A percentile compares a stretch with the other conserved stretches of the same genome.
phyloP scores from a whole-genome alignment of 805 yeast species.

The Saturnispora galanensis region DNA sequence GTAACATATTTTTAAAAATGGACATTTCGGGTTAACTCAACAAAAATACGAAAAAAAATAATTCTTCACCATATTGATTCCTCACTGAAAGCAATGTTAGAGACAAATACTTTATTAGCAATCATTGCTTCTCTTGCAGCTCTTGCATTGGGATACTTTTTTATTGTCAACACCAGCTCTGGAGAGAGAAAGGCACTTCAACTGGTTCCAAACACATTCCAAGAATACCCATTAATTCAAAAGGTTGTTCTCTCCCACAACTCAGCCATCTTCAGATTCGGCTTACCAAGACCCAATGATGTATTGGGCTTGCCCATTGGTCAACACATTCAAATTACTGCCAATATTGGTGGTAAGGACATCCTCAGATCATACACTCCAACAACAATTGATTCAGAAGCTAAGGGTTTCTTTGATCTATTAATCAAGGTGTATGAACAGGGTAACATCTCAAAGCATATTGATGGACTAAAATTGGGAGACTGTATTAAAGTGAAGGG shows the following conservation, averaged over 20 bases:
- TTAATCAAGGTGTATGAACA: slow-evolving; percentile 77
- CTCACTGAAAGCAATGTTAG: background rate
- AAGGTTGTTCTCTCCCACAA: slow-evolving; percentile 72
- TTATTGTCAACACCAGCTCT: slow-evolving; percentile 6
- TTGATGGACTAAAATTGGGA: slow-evolving; percentile 67
- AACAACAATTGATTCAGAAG: slow-evolving; percentile 62
- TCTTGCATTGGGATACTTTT: slow-evolving; percentile 15
- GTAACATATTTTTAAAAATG: too few relatives aligned
- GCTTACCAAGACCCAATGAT: slow-evolving; percentile 64
- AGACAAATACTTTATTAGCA: slow-evolving; percentile 1
- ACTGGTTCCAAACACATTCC: slow-evolving; percentile 46
- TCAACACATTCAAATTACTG: slow-evolving; percentile 79
- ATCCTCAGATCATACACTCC: slow-evolving; percentile 86
- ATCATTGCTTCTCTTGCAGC: slow-evolving; percentile 13
- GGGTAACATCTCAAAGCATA: slow-evolving; percentile 73
- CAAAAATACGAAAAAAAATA: background rate
- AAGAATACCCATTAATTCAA: slow-evolving; percentile 69
- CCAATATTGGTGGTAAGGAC: slow-evolving; percentile 68
- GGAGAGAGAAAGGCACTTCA: slow-evolving; percentile 43
- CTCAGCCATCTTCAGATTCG: slow-evolving; percentile 75
- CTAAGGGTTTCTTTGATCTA: slow-evolving; percentile 74
- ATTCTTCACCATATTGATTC: too few relatives aligned
- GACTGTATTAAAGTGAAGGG: slow-evolving; percentile 74
- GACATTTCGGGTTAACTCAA: too few relatives aligned
- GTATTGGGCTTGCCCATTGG: slow-evolving; percentile 87